Evolutionary conservation across 495 filamentous ascomycete genomes (phyloP), one percentile per base, ranked within the genome.

Genomic region (Astrocystis sublimbata): DNA sequence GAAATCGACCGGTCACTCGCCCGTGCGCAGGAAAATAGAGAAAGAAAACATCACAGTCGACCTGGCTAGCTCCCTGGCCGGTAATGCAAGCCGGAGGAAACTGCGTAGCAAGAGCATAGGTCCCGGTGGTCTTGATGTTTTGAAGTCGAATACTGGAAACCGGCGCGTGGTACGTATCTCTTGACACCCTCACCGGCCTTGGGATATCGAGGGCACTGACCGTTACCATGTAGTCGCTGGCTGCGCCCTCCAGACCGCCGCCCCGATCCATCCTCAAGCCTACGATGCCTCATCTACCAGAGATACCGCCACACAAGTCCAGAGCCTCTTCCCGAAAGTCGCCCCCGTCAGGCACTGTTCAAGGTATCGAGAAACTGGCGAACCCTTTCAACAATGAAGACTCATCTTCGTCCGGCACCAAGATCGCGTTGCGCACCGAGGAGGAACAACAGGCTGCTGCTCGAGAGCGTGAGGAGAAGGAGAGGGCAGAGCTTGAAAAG

Each of bases 91-190:
- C 8, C 80, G 79, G 50, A 91, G 88, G 75, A 96, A 96, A 75
- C 90, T 87, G 35, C 85, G 94, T 52, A 97, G 94, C 73, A 97
- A 97, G 76, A 97, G 92, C 72, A 85, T 98, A 62, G 94, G 94
- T 2, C 93, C 93, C 23, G 94, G 92, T 21, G 91, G 93, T 53
- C 76, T 97, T 33, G 92, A 92, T 78, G 86, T 86, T 54, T 80
- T 96, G 42, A 91, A 92, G 72, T 81, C 88, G 62, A 86, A 85
- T 21, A 85, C 81, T 69, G 93, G 91, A 12, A 97, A 97, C 73
- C 79, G 90, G 61, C 85, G 89, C 74, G 88, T 89, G 78, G 92
- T 92, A 86, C 62, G 73, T 71, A 45, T n/a, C 24, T 15, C 24
- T 13, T 26, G 26, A 7, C 45, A 47, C 24, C 45, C 56, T 41